Conservation (phyloP, 345 rosid species). For the Abelmoschus esculentus region DNA sequence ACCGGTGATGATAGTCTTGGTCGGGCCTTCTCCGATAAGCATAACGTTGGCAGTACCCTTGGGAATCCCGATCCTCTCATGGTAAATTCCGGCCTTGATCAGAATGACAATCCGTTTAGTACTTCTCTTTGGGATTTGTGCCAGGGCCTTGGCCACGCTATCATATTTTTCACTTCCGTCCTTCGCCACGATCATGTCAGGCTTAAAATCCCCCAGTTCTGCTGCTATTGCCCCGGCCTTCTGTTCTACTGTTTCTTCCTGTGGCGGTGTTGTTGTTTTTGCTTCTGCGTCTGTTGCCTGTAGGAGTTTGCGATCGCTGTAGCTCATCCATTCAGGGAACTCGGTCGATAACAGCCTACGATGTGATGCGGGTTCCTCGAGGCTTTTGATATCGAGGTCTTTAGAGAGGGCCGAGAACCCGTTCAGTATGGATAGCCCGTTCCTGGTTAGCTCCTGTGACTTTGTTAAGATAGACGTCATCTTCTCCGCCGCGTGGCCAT, state of each 20-base stretch:
- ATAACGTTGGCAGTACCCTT: constrained; percentile 27
- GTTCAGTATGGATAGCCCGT: constrained; percentile 57
- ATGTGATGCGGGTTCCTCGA: not conserved
- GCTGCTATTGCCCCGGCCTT: no score
- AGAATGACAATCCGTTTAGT: constrained; percentile 36
- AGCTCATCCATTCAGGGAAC: constrained; percentile 44
- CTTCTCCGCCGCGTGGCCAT: not conserved
- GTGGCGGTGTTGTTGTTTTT: no score
- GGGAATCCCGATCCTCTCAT: constrained; percentile 40
- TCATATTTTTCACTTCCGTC: constrained; percentile 66
- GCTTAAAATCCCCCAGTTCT: constrained; percentile 14
- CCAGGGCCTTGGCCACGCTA: constrained; percentile 48
- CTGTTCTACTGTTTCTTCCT: no score
- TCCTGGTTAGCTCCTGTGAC: constrained; percentile 29
- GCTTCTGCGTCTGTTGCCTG: constrained; percentile 1
- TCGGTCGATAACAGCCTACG: not conserved
- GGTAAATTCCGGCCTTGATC: constrained; percentile 63
- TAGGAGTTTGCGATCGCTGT: constrained; percentile 30
- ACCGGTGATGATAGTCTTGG: constrained; percentile 57
- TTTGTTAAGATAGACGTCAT: no score
- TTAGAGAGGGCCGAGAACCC: constrained; percentile 29
- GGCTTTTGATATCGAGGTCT: constrained; percentile 18
- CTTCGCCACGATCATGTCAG: constrained; percentile 50
- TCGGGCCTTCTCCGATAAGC: constrained; percentile 76
- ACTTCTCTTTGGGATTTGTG: constrained; percentile 28